Conservation (phyloP, 73 alveolate genomes). For the Uronychia binucleata region DNA sequence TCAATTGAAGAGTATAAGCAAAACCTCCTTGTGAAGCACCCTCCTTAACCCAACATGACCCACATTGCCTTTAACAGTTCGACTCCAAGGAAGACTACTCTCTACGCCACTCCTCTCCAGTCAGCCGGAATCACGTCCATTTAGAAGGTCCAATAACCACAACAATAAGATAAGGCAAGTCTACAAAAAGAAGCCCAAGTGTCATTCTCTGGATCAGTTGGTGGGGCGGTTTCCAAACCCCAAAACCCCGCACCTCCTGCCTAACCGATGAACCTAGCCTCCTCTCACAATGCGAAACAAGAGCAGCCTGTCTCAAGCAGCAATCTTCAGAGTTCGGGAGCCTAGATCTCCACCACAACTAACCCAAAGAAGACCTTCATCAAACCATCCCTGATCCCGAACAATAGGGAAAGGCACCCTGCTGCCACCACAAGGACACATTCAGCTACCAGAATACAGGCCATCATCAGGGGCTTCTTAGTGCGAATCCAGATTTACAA, state of each 20-base stretch:
- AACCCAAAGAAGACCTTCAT: background rate
- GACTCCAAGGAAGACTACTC: no score
- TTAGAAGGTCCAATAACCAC: no score
- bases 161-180: slow-evolving; percentile 5
- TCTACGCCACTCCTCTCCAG: no score
- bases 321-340: background rate
- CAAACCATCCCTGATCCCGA: background rate
- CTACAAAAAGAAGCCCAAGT: background rate
- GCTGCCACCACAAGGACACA: background rate
- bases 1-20: slow-evolving; percentile 29
- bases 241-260: background rate
- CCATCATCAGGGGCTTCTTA: background rate
- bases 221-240: background rate
- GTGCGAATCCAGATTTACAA: background rate
- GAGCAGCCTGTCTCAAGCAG: background rate
- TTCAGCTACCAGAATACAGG: background rate
- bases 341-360: background rate
- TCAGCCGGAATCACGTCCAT: no score
- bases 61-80: no score
- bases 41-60: no score
- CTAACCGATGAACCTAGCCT: background rate
- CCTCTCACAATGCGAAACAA: background rate
- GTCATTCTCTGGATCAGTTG: no score
- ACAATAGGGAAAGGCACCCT: background rate
- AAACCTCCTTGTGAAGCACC: no score